Evolutionary conservation across 108 stramenopile species (phyloP).

Genomic region (Discostella pseudostelligera): DNA sequence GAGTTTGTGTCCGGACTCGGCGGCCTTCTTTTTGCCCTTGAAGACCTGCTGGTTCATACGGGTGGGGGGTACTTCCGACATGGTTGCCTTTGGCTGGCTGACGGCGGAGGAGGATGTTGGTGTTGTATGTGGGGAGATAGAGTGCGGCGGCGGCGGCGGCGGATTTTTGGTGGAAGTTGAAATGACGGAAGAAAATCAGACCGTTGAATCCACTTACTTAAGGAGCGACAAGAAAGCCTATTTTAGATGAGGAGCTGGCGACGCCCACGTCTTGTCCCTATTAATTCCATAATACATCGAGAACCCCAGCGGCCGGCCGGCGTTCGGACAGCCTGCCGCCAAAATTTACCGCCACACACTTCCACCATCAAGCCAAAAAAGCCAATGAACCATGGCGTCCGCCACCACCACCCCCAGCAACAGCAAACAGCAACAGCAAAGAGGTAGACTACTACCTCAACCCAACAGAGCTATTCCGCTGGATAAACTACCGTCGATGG

Average conservation of each 20-base stretch:
- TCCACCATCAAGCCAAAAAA: neutral
- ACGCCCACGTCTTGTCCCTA: too few relatives aligned
- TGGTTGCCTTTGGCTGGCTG: slow-evolving; percentile 27
- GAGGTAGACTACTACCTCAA: slow-evolving; percentile 63
- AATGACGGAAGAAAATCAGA: neutral
- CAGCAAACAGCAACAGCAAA: slow-evolving; percentile 25
- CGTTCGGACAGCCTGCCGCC: neutral
- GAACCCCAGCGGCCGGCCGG: neutral
- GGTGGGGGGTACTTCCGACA: slow-evolving; percentile 95
- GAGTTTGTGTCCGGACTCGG: slow-evolving; percentile 91
- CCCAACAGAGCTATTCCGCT: slow-evolving; percentile 60
- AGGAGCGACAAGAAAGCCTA: too few relatives aligned
- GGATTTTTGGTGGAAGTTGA: neutral
- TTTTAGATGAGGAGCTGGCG: too few relatives aligned
- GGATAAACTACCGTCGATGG: slow-evolving; percentile 68
- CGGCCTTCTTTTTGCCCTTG: slow-evolving; percentile 94
- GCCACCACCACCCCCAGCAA: slow-evolving; percentile 5
- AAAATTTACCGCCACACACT: neutral
- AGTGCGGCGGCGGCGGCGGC: too few relatives aligned
- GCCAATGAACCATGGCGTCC: neutral
- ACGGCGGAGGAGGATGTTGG: neutral
- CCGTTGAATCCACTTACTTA: too few relatives aligned
- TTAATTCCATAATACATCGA: too few relatives aligned
- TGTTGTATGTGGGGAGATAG: too few relatives aligned
- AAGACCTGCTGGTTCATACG: slow-evolving; percentile 97